Evolutionary conservation across 352 stramenopile genomes (phyloP), one percentile per base, ranked within the genome.

Genomic region (Phytophthora meadii): DNA sequence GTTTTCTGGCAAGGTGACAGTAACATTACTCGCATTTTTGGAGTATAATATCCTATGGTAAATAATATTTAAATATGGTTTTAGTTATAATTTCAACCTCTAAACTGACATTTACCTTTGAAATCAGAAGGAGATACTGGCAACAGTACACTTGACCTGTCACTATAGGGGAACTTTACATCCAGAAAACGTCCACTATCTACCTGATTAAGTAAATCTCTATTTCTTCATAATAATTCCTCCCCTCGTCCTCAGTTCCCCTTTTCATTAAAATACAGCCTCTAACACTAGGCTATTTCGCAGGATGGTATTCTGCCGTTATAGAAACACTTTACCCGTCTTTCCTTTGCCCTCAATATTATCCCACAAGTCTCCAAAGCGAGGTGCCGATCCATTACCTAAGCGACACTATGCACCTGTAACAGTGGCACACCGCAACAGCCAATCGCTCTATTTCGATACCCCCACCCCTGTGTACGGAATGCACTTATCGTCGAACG

Each of bases 401-500:
- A 44, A 41, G 40, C 48, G 14, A 41, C 34, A 27, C 17, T 28
- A 22, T 41, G 47, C 32, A n/a, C n/a, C n/a, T n/a, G n/a, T 19
- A 5, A 52, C n/a, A 46, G 19, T 54, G 15, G 28, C 11, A 36
- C 41, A n/a, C 17, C 17, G 5, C 27, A 17, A 41, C 36, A 61
- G 41, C 60, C 50, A 61, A 68, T 61, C 36, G 39, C 14, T 22
- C 1, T 22, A 12, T 25, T 14, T 10, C 5, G 37, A 8, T 24
- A 44, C 3, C 50, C 59, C 59, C 19, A 58, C 5, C 47, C 46
- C 54, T 69, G 32, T 59, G 61, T 64, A 50, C 30, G 30, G 53
- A 64, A 14, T 28, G 51, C 15, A 1, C 42, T 6, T 6, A 40
- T 65, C 54, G 56, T 70, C 54, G 34, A 57, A 61, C 60, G 45